Base-by-base conservation (phyloP, 2,329 filamentous ascomycete species). In the Neurospora sp. region DNA sequence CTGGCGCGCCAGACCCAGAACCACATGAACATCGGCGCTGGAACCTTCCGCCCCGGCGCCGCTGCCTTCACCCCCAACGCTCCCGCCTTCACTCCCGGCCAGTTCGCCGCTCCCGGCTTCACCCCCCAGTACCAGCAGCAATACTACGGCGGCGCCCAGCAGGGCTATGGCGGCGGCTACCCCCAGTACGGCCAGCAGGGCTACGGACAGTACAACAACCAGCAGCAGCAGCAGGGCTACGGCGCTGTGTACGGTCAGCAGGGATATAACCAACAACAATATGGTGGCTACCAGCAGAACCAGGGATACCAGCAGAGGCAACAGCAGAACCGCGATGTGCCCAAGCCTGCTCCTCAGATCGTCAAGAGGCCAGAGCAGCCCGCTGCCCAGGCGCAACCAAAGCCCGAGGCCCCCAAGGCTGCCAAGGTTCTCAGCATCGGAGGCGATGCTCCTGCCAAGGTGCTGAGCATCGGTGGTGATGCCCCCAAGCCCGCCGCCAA, bases 1-100 rank as follows among this genome's bases (percentile, higher is more conserved):
- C 88, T 97, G 80, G 88, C 92, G 73, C 89, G 89, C 76, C 92
- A 94, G 84, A 83, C 91, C 43, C 88, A 91, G 76, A 88, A 91
- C 80, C 90, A 91, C 79, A 86, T 93, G 80, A 93, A 93, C 80
- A 79, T 94, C 77, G 91, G 91, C 79, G 83, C 82, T 73, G 83
- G 81, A 71, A 81, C 83, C 73, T 93, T 93, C 84, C 85, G 85
- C 11, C 89, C 90, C 13, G 89, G 87, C 71, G 89, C 88, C 70
- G 83, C 88, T 71, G 85, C 90, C 23, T 96, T 96, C 82, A 88
- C 90, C 67, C 93, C 92, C 19, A 88, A 87, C 67, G 91, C 91
- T 40, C 83, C 88, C 72, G 80, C 86, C 28, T 95, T 94, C 79
- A 87, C 90, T 70, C 91, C 92, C 9, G 90, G 90, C 67, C 91